Evolutionary conservation across 2,329 filamentous ascomycete species (phyloP).

Genomic region (Colletotrichum theobromicola): DNA sequence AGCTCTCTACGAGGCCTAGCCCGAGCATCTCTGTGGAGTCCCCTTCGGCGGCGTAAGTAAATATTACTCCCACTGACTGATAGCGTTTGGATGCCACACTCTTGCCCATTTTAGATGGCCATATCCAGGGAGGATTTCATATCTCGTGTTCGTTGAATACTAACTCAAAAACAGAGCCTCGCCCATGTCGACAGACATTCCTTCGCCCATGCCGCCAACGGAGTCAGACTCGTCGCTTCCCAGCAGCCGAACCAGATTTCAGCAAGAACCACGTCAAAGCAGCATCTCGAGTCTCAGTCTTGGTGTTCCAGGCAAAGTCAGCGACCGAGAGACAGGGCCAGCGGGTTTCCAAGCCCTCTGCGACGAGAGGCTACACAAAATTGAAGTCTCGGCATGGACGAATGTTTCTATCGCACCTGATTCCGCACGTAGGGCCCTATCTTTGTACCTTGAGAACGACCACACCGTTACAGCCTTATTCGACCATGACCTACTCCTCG

Average conservation of each 20-base stretch:
- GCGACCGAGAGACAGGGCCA: not conserved
- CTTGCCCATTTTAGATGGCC: not conserved
- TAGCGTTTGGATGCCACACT: not conserved
- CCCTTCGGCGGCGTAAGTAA: not conserved
- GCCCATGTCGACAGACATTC: not conserved
- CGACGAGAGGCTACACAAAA: not conserved
- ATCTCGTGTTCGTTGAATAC: not conserved
- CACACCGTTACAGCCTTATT: slow-evolving; percentile 35
- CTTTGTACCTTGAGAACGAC: slow-evolving; percentile 32
- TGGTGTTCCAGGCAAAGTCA: not conserved
- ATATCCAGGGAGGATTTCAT: not conserved
- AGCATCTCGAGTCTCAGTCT: not conserved
- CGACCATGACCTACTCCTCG: slow-evolving; percentile 29
- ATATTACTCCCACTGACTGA: not conserved
- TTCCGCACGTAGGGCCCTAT: slow-evolving; percentile 16
- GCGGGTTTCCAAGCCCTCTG: not conserved
- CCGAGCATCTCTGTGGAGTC: not conserved
- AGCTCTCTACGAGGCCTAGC: not conserved
- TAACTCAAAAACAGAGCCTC: not conserved
- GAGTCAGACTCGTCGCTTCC: not conserved
- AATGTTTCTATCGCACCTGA: not conserved
- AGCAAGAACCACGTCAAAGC: not conserved
- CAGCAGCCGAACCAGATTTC: not conserved
- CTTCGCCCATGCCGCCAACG: not conserved
- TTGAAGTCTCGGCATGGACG: not conserved